A percentile compares a stretch with the other conserved stretches of the same genome.
Evolutionary conservation across 331 rosid genomes (phyloP).

Genomic region (Acacia pycnantha): DNA sequence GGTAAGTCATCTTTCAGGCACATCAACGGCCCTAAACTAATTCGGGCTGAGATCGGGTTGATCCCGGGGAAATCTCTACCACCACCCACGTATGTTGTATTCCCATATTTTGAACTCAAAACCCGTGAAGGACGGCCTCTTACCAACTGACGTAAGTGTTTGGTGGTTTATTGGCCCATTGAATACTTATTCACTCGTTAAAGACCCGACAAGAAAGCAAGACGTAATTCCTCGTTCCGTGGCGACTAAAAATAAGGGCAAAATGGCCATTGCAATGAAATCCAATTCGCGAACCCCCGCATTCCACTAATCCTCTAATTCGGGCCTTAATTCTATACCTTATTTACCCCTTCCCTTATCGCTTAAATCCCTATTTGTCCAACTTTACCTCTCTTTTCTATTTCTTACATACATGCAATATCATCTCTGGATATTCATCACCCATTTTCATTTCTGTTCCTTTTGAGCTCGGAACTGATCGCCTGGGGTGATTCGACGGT

Average conservation of each 20-base stretch:
- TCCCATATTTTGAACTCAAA: too few relatives aligned
- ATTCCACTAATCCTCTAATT: conserved; percentile 31
- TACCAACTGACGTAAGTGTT: too few relatives aligned
- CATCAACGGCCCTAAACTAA: too few relatives aligned
- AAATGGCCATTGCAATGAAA: conserved; percentile 22
- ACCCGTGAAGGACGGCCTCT: too few relatives aligned
- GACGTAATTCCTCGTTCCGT: neutral
- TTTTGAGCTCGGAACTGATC: neutral
- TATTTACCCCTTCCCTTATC: conserved; percentile 6
- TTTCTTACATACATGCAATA: neutral
- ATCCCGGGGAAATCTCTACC: too few relatives aligned
- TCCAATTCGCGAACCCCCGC: conserved; percentile 37
- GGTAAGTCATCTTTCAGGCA: too few relatives aligned
- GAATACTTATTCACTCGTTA: neutral
- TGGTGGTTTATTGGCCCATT: too few relatives aligned
- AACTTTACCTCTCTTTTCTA: neutral
- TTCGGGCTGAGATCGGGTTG: too few relatives aligned
- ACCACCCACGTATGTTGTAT: too few relatives aligned
- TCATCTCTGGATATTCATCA: neutral
- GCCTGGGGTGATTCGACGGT: conserved; percentile 37
- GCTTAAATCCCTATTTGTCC: neutral
- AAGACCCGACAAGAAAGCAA: neutral
- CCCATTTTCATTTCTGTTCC: neutral
- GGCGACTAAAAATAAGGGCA: conserved; percentile 12
- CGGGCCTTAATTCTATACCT: conserved; percentile 10